Conservation (phyloP, 2,329 filamentous ascomycete genomes). For the Diaporthe helianthi region DNA sequence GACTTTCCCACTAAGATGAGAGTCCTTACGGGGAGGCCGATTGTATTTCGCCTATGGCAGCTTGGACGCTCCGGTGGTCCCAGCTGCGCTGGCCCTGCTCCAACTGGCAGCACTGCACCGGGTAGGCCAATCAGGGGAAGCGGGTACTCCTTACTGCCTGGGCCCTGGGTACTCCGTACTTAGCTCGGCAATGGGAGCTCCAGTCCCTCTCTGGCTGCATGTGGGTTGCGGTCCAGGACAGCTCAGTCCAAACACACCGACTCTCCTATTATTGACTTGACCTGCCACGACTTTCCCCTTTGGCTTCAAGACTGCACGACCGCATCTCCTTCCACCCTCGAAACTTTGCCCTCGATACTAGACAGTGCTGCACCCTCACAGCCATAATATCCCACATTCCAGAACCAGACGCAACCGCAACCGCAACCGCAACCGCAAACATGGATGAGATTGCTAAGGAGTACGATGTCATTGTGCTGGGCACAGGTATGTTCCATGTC, state of each 20-base stretch:
- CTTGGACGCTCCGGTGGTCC: constrained; percentile 11
- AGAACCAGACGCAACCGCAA: constrained; percentile 28
- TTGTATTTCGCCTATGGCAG: constrained; percentile 29
- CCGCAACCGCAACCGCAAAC: constrained; percentile 47
- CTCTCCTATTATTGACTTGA: constrained; percentile 26
- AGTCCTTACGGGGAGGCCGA: constrained; percentile 32
- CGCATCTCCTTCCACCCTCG: constrained; percentile 26
- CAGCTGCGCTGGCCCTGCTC: constrained; percentile 13
- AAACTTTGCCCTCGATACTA: constrained; percentile 23
- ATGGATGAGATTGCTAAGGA: constrained; percentile 99
- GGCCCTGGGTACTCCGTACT: too few relatives aligned
- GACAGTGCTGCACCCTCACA: constrained; percentile 35
- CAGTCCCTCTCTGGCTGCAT: constrained; percentile 23
- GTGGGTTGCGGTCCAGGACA: constrained; percentile 28
- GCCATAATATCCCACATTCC: constrained; percentile 19
- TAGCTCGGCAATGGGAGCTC: constrained; percentile 30
- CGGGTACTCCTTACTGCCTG: neutral
- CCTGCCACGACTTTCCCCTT: constrained; percentile 30
- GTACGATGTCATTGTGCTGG: constrained; percentile 98
- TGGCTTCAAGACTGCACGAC: constrained; percentile 20
- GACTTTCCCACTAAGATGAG: constrained; percentile 16
- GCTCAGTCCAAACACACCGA: constrained; percentile 33
- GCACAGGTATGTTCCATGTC: constrained; percentile 77
- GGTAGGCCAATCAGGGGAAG: constrained; percentile 27
- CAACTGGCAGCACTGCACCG: neutral